A percentile compares a stretch with the other conserved stretches of the same genome.
These are phyloP conservation scores for Colletotrichum sp. DNA, from an alignment of 2,329 filamentous ascomycete species.

Conservation along the genomic window DNA sequence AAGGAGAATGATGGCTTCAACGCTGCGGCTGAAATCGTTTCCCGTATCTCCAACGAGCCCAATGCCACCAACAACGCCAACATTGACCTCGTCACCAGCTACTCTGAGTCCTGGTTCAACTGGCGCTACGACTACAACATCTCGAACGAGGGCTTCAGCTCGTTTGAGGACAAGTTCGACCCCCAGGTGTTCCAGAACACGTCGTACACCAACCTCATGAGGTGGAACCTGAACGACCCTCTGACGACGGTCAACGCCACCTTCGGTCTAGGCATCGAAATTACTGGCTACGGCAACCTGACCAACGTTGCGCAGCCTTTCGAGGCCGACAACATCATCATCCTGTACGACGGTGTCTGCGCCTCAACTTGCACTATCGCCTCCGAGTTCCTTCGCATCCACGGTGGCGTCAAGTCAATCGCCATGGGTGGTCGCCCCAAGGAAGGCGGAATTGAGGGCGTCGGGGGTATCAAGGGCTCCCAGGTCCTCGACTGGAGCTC, in stretches of 20 bases:
- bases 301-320: conserved; percentile 58
- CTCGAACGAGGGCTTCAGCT: conserved; percentile 53
- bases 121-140: conserved; percentile 55
- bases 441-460: conserved; percentile 54
- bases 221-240: conserved; percentile 54
- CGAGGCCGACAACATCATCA: conserved; percentile 59
- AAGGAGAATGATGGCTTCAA: conserved; percentile 44
- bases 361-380: conserved; percentile 64
- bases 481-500: conserved; percentile 37
- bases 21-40: conserved; percentile 46
- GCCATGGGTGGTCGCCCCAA: conserved; percentile 56
- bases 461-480: conserved; percentile 58
- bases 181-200: conserved; percentile 50
- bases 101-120: conserved; percentile 56
- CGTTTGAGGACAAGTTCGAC: conserved; percentile 49
- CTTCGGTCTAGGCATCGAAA: conserved; percentile 47
- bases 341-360: conserved; percentile 65
- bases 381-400: conserved; percentile 55
- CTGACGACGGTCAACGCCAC: conserved; percentile 44
- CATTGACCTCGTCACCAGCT: conserved; percentile 32
- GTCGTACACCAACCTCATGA: conserved; percentile 56
- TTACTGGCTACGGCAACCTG: conserved; percentile 55
- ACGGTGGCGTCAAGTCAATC: conserved; percentile 58
- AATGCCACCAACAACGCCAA: conserved; percentile 51
- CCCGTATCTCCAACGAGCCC: conserved; percentile 45